Conservation (phyloP, 768 basidiomycete genomes). For the Nidularia pulvinata region DNA sequence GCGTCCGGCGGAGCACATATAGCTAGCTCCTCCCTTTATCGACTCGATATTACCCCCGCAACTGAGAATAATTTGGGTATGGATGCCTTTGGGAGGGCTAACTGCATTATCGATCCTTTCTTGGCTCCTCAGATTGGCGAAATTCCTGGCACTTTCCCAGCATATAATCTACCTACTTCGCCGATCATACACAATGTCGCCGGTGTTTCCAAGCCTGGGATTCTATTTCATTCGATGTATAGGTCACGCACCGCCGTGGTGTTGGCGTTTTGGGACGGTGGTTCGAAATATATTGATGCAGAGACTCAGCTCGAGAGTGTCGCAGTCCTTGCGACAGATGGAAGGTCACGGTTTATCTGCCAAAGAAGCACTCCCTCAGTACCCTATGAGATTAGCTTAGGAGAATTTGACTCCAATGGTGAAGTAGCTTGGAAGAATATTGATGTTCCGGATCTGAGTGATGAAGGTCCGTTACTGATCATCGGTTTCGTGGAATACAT, state of each 20-base stretch:
- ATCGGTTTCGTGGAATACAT: too few relatives aligned
- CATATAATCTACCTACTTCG: slow-evolving; percentile 38
- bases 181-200: slow-evolving; percentile 21
- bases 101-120: slow-evolving; percentile 38
- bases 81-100: slow-evolving; percentile 1
- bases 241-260: slow-evolving; percentile 53
- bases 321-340: slow-evolving; percentile 52
- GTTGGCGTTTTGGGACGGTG: slow-evolving; percentile 36
- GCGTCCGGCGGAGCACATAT: slow-evolving; percentile 59
- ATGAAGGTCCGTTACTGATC: slow-evolving; percentile 29
- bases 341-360: slow-evolving; percentile 38
- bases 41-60: slow-evolving; percentile 29
- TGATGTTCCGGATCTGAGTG: slow-evolving; percentile 35
- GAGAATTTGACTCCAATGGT: slow-evolving; percentile 24
- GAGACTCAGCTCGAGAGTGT: slow-evolving; percentile 43
- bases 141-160: slow-evolving; percentile 68
- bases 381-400: slow-evolving; percentile 50
- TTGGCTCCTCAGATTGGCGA: slow-evolving; percentile 29
- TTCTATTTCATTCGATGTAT: slow-evolving; percentile 53
- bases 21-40: slow-evolving; percentile 50
- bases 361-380: slow-evolving; percentile 44
- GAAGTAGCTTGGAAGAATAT: slow-evolving; percentile 35
- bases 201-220: slow-evolving; percentile 6
- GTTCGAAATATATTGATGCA: slow-evolving; percentile 24
- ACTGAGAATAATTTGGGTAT: not conserved